phyloP scores from a whole-genome alignment of 306 rosid genomes.

The Lathyrus sativus region DNA sequence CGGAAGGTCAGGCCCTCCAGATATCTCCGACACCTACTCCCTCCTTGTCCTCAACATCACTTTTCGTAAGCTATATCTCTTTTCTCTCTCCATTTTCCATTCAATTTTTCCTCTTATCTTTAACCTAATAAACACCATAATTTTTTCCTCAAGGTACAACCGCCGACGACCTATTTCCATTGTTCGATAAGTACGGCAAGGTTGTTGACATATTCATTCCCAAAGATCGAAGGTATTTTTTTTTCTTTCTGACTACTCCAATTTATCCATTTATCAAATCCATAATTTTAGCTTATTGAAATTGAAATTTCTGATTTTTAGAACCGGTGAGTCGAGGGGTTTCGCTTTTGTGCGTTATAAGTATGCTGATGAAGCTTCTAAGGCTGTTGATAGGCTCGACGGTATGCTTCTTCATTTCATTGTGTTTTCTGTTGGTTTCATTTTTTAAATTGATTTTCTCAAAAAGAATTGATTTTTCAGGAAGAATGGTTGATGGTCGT shows the following conservation, averaged over 20 bases:
- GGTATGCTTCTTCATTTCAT: constrained; percentile 44
- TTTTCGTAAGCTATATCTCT: constrained; percentile 53
- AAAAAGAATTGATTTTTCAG: constrained; percentile 26
- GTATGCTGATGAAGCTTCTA: constrained; percentile 87
- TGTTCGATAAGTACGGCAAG: constrained; percentile 85
- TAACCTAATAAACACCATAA: background rate
- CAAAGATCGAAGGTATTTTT: constrained; percentile 75
- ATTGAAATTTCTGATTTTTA: constrained; percentile 1
- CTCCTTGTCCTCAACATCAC: constrained; percentile 94
- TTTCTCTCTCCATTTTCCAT: background rate
- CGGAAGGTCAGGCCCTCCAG: constrained; percentile 88
- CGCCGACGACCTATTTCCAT: constrained; percentile 85
- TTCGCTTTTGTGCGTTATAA: constrained; percentile 93
- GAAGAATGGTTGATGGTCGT: constrained; percentile 89
- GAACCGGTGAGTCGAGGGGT: constrained; percentile 92
- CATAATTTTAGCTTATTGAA: background rate
- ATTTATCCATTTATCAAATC: background rate
- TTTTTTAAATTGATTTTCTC: background rate
- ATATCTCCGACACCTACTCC: constrained; percentile 87
- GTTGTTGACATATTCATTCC: constrained; percentile 95
- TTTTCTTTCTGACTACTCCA: background rate
- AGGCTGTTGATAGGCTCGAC: constrained; percentile 88
- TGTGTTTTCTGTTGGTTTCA: background rate
- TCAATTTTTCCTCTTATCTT: background rate
- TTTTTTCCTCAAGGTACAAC: constrained; percentile 56